Evolutionary conservation across 805 yeast genomes (phyloP), one percentile per base, ranked within the genome.

Genomic region (Kluyveromyces nonfermentans): DNA sequence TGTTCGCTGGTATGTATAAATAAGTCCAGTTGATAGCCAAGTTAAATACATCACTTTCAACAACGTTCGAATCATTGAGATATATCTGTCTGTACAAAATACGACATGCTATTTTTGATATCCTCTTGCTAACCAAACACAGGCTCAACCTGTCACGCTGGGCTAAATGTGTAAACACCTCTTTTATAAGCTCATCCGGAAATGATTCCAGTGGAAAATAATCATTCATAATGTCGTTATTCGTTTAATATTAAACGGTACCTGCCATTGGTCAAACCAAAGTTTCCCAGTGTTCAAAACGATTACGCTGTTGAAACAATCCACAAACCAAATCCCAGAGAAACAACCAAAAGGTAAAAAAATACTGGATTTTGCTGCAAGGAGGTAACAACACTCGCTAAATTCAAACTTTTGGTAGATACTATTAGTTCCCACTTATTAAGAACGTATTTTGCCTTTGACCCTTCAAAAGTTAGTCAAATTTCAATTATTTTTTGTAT

Each of bases 21-120:
- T 63, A 52, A 4, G 71, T 54, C 73, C 73, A 69, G 21, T 65
- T 63, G 9, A 69, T 59, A 1, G 72, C 72, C 30, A 69, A 45
- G 35, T 50, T 49, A 50, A 63, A 59, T 7, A 55, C 55, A 25
- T 60, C 60, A 16, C 68, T 62, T 31, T 50, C 49, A 17, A 68
- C 71, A n/a, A 69, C 67, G 21, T 56, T 59, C 14, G 71, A 64
- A 45, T 69, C 72, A 44, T 69, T 69, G 17, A 69, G 51, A 44
- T 69, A 69, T 6, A 69, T 62, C 40, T 63, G 54, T 28, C 65
- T 55, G 46, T 69, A 69, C 7, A 69, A 42, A 10, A 62, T 44
- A 35, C 55, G 54, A 4, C 58, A 55, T 1, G 69, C 64, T 2
- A 69, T 45, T 19, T 50, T 42, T 38, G 68, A 49, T 37, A 58